These are phyloP conservation scores for Dispira simplex DNA, from an alignment of 192 early-diverging fungal species.

Conservation along the genomic window DNA sequence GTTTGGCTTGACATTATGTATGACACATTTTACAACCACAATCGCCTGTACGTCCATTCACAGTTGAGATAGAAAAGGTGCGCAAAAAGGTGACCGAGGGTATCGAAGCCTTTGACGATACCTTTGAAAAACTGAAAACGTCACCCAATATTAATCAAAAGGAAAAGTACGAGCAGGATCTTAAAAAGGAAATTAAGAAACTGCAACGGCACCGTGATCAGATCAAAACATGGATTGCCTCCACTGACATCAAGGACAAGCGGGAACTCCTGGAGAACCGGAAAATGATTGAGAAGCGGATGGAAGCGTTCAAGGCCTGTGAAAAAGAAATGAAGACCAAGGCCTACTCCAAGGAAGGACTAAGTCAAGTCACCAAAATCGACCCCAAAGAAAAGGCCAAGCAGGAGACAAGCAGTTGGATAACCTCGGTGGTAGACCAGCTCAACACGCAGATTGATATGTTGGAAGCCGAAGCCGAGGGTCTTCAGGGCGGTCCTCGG, in stretches of 20 bases:
- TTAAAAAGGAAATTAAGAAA: conserved; percentile 99
- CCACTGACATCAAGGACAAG: conserved; percentile 97
- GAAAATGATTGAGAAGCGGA: conserved; percentile 92
- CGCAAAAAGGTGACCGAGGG: conserved; percentile 93
- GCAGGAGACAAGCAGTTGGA: conserved; percentile 68
- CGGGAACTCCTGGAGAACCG: conserved; percentile 73
- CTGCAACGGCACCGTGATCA: conserved; percentile 91
- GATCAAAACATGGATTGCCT: conserved; percentile 93
- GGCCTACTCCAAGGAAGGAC: conserved; percentile 92
- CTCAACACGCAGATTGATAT: conserved; percentile 81
- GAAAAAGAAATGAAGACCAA: conserved; percentile 99
- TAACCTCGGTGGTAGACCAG: conserved; percentile 68
- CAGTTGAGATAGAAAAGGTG: conserved; percentile 91
- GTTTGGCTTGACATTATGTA: no score
- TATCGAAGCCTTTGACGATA: conserved; percentile 85
- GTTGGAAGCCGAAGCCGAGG: conserved; percentile 83
- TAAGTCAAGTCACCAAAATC: conserved; percentile 57
- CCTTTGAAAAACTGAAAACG: conserved; percentile 73
- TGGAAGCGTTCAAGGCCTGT: conserved; percentile 96
- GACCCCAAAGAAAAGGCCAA: conserved; percentile 94
- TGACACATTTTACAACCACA: no score
- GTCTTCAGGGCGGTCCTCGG: conserved; percentile 41
- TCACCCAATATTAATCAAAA: conserved; percentile 77
- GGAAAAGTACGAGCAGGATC: conserved; percentile 89
- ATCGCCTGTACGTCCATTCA: no score